These are phyloP conservation scores for Ambrosia artemisiifolia DNA, from an alignment of 129 eudicot species.

Conservation along the genomic window DNA sequence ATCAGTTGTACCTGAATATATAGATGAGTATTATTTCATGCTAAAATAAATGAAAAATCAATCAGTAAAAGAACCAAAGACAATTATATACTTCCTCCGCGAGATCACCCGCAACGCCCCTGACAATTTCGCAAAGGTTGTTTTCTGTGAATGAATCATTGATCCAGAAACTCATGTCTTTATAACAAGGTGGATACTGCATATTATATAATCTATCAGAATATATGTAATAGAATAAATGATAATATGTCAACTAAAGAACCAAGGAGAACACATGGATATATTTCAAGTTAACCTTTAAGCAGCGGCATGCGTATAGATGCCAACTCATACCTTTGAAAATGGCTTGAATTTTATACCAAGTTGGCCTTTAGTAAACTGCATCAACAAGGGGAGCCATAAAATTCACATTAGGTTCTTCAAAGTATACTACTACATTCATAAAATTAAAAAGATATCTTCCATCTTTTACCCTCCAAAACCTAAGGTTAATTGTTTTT, in stretches of 20 bases:
- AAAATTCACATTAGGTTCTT: conserved; percentile 7
- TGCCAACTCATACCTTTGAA: conserved; percentile 57
- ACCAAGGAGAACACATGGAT: background rate
- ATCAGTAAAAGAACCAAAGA: background rate
- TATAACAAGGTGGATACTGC: conserved; percentile 90
- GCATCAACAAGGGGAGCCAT: conserved; percentile 25
- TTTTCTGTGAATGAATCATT: conserved; percentile 87
- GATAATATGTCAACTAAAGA: background rate
- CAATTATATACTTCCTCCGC: conserved; percentile 66
- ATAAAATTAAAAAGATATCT: too few relatives aligned
- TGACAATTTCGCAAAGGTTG: conserved; percentile 87
- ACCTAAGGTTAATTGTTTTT: too few relatives aligned
- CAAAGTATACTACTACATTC: background rate
- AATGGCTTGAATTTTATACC: conserved; percentile 79
- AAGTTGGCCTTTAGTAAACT: conserved; percentile 80
- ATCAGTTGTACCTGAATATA: conserved; percentile 58
- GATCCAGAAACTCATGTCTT: conserved; percentile 95
- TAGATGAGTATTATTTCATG: background rate
- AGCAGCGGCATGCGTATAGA: background rate
- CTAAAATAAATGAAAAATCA: background rate
- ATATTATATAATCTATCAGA: conserved; percentile 12
- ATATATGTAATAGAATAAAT: background rate
- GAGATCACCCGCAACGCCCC: conserved; percentile 95
- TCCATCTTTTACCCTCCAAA: too few relatives aligned
- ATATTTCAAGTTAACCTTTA: background rate